Evolutionary conservation across 768 basidiomycete genomes (phyloP).

Genomic region (Phylloporus sp.): DNA sequence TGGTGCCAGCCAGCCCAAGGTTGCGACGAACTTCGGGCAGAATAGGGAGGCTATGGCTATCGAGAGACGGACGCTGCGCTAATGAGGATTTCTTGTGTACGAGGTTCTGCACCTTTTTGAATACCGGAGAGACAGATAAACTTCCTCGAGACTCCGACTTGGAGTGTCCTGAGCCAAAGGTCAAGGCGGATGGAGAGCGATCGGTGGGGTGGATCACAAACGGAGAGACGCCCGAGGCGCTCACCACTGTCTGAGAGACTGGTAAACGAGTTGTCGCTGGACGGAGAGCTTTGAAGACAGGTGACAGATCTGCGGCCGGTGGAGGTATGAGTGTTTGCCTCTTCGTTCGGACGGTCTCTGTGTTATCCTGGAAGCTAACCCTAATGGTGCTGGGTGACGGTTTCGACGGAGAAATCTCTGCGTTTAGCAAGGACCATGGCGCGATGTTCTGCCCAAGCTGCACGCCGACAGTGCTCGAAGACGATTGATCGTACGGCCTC

Average conservation of each 20-base stretch:
- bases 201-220: conserved; percentile 20
- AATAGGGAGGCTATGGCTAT: conserved; percentile 35
- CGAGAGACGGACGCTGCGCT: conserved; percentile 9
- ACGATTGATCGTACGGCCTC: conserved; percentile 44
- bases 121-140: conserved; percentile 31
- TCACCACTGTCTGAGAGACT: conserved; percentile 14
- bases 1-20: conserved; percentile 64
- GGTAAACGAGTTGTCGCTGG: conserved; percentile 39
- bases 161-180: conserved; percentile 36
- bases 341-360: conserved; percentile 33
- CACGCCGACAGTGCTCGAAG: conserved; percentile 16
- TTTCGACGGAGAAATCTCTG: conserved; percentile 37
- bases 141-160: conserved; percentile 26
- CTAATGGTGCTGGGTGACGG: conserved; percentile 19
- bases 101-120: conserved; percentile 28
- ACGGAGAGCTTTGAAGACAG: conserved; percentile 56
- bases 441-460: conserved; percentile 55
- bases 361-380: conserved; percentile 25
- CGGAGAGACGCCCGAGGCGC: conserved; percentile 23
- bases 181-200: conserved; percentile 31
- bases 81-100: conserved; percentile 25
- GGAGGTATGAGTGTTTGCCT: conserved; percentile 55
- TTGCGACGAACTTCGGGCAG: conserved; percentile 49
- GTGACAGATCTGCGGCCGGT: conserved; percentile 54
- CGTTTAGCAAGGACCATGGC: conserved; percentile 54